Conservation (phyloP, 176 grass and related monocot species). For the Saccharum officinarum region DNA sequence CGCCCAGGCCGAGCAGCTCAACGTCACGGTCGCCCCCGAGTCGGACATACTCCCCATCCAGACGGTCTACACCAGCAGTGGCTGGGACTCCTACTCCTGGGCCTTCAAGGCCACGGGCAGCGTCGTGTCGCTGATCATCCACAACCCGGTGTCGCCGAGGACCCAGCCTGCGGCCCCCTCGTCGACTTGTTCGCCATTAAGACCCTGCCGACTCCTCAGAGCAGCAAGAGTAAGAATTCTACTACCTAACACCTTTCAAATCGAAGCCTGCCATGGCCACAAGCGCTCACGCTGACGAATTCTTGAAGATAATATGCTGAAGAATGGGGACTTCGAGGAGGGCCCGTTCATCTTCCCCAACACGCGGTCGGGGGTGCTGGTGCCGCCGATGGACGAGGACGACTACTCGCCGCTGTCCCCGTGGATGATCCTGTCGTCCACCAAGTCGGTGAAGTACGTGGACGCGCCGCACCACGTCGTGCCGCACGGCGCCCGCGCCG, state of each 20-base stretch:
- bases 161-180: slow-evolving; percentile 53
- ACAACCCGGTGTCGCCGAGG: slow-evolving; percentile 51
- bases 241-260: neutral
- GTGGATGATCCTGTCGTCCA: slow-evolving; percentile 52
- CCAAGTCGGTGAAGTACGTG: slow-evolving; percentile 60
- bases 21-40: slow-evolving; percentile 44
- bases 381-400: slow-evolving; percentile 65
- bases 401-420: slow-evolving; percentile 53
- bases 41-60: slow-evolving; percentile 56
- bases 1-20: slow-evolving; percentile 59
- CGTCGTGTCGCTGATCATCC: slow-evolving; percentile 36
- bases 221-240: slow-evolving; percentile 22
- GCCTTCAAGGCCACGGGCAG: slow-evolving; percentile 35
- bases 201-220: slow-evolving; percentile 24
- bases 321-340: slow-evolving; percentile 70
- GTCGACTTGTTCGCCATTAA: slow-evolving; percentile 48
- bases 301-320: slow-evolving; percentile 42
- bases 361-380: slow-evolving; percentile 51
- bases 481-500: slow-evolving; percentile 55
- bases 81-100: slow-evolving; percentile 70
- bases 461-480: slow-evolving; percentile 61
- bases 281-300: neutral
- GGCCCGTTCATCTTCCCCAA: slow-evolving; percentile 56
- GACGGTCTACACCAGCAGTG: slow-evolving; percentile 59
- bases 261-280: neutral